Percentiles rank a stretch among this genome's conserved stretches.
Conservation (phyloP, 306 rosid genomes). For the Glycine tomentella region DNA sequence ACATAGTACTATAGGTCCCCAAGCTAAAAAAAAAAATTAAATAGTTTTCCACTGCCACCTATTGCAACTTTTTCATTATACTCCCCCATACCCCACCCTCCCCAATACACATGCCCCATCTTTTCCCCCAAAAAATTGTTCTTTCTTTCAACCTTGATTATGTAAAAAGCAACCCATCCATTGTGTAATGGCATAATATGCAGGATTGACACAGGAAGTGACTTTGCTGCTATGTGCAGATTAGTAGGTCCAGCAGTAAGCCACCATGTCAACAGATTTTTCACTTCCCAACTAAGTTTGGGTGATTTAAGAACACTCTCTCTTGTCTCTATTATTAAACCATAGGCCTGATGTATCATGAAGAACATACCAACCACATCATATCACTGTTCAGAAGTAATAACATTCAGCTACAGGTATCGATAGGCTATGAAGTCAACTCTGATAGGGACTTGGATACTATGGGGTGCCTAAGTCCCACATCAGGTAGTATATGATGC, state of each 20-base stretch:
- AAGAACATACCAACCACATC: slow-evolving; percentile 4
- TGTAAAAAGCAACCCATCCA: not conserved
- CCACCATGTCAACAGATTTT: not conserved
- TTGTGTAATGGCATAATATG: not conserved
- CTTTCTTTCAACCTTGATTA: not conserved
- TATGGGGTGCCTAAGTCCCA: not conserved
- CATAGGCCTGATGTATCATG: not conserved
- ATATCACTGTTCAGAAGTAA: slow-evolving; percentile 6
- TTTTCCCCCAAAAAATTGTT: not conserved
- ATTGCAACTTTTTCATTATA: slow-evolving; percentile 4
- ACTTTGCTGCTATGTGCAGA: slow-evolving; percentile 3
- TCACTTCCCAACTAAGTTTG: not conserved
- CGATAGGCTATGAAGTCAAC: not conserved
- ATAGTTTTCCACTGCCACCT: not conserved
- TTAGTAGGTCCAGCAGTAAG: not conserved
- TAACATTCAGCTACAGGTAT: not conserved
- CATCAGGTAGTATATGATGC: not conserved
- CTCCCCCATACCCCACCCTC: not conserved
- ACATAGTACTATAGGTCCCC: slow-evolving; percentile 18
- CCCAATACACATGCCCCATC: too few species aligned
- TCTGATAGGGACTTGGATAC: not conserved
- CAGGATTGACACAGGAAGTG: slow-evolving; percentile 2
- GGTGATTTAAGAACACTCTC: not conserved
- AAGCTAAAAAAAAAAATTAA: too few species aligned
- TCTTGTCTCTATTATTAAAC: not conserved